These are phyloP conservation scores for Penicillium atrosanguineum DNA, from an alignment of 495 filamentous ascomycete species.

Conservation along the genomic window DNA sequence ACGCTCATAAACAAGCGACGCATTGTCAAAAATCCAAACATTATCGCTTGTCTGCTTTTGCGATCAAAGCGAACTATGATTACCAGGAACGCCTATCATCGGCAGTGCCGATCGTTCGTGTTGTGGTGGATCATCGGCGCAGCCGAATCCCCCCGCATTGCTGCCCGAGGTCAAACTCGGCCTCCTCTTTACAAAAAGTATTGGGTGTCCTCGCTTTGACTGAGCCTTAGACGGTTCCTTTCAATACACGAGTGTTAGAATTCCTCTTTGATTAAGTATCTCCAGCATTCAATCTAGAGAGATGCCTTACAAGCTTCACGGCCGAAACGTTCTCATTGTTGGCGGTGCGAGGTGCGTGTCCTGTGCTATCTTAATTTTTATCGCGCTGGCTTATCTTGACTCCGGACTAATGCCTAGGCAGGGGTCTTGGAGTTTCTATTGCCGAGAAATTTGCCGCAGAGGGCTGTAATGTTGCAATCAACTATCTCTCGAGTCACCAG, in stretches of 20 bases:
- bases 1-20: no score
- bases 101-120: neutral
- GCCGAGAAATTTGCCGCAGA: constrained; percentile 4
- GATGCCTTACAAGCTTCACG: constrained; percentile 5
- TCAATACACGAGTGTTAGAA: no score
- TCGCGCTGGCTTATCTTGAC: neutral
- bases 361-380: neutral
- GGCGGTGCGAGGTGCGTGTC: constrained; percentile 2
- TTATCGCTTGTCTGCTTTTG: no score
- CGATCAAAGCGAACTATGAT: no score
- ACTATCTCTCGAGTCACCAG: constrained; percentile 4
- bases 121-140: neutral
- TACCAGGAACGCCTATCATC: neutral
- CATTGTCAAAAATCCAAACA: no score
- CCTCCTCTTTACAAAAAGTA: neutral
- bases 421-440: constrained; percentile 1
- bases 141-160: neutral
- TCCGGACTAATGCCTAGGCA: neutral
- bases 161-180: neutral
- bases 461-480: constrained; percentile 1
- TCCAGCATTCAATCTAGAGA: neutral
- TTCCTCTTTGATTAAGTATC: no score
- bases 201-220: neutral
- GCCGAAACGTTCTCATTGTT: constrained; percentile 5
- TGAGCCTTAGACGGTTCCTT: neutral